These are phyloP conservation scores for Lycium barbarum DNA, from an alignment of 257 asterid species.

Conservation along the genomic window DNA sequence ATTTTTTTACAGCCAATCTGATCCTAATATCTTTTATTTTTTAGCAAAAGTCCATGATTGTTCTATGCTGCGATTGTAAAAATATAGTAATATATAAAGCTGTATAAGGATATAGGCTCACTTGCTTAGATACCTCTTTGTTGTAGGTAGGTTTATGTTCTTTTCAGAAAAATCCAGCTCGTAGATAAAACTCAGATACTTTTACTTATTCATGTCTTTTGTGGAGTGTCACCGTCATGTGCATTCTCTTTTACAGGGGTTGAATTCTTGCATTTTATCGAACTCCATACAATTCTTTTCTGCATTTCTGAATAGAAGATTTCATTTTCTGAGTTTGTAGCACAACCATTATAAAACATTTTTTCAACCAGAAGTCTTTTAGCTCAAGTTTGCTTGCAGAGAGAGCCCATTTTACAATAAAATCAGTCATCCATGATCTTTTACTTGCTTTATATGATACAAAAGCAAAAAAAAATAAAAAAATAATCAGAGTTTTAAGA, in stretches of 20 bases:
- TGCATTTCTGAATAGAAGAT: background rate
- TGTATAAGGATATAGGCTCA: background rate
- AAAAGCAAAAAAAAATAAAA: background rate
- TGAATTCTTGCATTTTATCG: background rate
- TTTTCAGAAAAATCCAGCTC: background rate
- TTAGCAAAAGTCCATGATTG: background rate
- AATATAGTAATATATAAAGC: background rate
- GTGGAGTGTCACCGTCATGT: background rate
- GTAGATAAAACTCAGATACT: background rate
- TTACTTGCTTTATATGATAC: background rate
- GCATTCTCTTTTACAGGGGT: background rate
- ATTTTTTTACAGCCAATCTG: too few relatives aligned
- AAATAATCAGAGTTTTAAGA: background rate
- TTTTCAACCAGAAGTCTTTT: background rate
- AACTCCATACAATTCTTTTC: background rate
- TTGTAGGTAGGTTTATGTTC: background rate
- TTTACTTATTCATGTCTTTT: background rate
- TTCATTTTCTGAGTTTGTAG: conserved; percentile 16
- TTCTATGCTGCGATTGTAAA: background rate
- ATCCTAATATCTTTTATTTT: background rate
- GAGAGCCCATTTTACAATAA: background rate
- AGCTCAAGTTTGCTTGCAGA: background rate
- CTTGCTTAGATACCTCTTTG: background rate
- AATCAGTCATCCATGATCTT: conserved; percentile 10
- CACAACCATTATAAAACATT: background rate